A percentile compares a stretch with the other conserved stretches of the same genome.
Evolutionary conservation across 2,329 filamentous ascomycete species (phyloP).

Genomic region (Pseudohalonectria lignicola): DNA sequence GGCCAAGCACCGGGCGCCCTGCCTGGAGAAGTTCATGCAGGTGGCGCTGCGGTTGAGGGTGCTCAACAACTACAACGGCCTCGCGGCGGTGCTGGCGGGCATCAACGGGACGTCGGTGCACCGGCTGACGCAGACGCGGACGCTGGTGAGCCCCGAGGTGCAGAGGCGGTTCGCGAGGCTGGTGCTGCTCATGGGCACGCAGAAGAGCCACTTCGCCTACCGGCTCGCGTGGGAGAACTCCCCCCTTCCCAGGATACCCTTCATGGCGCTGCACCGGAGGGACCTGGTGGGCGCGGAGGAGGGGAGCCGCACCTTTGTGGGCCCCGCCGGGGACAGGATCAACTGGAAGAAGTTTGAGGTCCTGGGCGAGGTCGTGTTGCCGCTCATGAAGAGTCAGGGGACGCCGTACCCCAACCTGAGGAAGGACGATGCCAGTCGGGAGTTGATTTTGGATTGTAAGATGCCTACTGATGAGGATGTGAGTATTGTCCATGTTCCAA

Average conservation of each 20-base stretch:
- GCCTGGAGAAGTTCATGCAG: slow-evolving; percentile 92
- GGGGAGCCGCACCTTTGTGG: slow-evolving; percentile 82
- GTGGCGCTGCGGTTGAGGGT: slow-evolving; percentile 78
- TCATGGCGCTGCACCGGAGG: slow-evolving; percentile 78
- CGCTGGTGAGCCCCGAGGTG: slow-evolving; percentile 58
- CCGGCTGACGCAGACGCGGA: slow-evolving; percentile 68
- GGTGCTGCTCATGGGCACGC: slow-evolving; percentile 83
- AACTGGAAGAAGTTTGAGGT: slow-evolving; percentile 99
- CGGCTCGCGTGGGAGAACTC: slow-evolving; percentile 97
- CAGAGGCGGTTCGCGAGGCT: slow-evolving; percentile 82
- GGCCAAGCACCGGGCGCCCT: slow-evolving; percentile 83
- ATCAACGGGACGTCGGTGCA: slow-evolving; percentile 83
- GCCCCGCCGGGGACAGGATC: slow-evolving; percentile 60
- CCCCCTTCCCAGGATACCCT: slow-evolving; percentile 79
- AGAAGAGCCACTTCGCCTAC: slow-evolving; percentile 89
- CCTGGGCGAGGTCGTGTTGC: slow-evolving; percentile 80
- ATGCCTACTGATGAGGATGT: slow-evolving; percentile 85
- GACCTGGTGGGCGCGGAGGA: slow-evolving; percentile 89
- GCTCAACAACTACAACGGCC: slow-evolving; percentile 92
- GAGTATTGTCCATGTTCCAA: slow-evolving; percentile 21
- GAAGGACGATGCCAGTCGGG: slow-evolving; percentile 58
- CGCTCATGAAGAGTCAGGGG: slow-evolving; percentile 85
- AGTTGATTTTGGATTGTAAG: slow-evolving; percentile 70
- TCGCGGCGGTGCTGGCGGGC: slow-evolving; percentile 88
- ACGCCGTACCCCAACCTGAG: slow-evolving; percentile 65